Evolutionary conservation across 2,329 filamentous ascomycete genomes (phyloP).

Genomic region (Aspergillus nomiae): DNA sequence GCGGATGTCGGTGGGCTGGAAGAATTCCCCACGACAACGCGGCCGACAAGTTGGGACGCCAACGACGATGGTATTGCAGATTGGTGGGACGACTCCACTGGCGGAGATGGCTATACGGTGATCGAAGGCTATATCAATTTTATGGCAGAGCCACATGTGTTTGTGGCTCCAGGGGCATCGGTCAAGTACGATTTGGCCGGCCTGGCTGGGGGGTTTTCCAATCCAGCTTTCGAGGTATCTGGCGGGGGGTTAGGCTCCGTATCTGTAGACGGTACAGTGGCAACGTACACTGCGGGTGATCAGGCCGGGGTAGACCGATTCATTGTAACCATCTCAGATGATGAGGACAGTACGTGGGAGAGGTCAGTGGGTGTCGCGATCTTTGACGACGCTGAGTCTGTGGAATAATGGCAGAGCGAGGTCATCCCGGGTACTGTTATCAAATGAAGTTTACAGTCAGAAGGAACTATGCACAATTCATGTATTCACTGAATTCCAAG

Average conservation of each 20-base stretch:
- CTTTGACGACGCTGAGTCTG: conserved; percentile 3
- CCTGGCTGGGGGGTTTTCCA: conserved; percentile 2
- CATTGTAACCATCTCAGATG: background rate
- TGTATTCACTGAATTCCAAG: background rate
- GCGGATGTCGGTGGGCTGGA: conserved; percentile 12
- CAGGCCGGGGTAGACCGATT: conserved; percentile 5
- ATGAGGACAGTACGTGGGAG: conserved; percentile 10
- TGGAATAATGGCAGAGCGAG: background rate
- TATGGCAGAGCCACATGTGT: conserved; percentile 12
- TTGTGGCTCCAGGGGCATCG: conserved; percentile 1
- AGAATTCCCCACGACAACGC: conserved; percentile 6
- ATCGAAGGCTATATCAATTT: conserved; percentile 15
- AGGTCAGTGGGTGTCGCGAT: conserved; percentile 6
- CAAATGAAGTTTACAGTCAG: background rate
- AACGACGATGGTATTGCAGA: conserved; percentile 12
- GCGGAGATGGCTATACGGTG: conserved; percentile 8
- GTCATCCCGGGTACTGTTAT: background rate
- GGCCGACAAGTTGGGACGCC: conserved; percentile 9
- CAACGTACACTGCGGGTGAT: conserved; percentile 3
- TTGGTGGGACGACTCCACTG: conserved; percentile 16
- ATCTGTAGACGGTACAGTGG: background rate
- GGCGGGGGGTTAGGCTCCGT: background rate
- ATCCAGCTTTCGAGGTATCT: background rate
- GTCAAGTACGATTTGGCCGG: background rate
- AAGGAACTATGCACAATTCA: background rate